Evolutionary conservation across 345 rosid species (phyloP).

Genomic region (Citrus reticulata): DNA sequence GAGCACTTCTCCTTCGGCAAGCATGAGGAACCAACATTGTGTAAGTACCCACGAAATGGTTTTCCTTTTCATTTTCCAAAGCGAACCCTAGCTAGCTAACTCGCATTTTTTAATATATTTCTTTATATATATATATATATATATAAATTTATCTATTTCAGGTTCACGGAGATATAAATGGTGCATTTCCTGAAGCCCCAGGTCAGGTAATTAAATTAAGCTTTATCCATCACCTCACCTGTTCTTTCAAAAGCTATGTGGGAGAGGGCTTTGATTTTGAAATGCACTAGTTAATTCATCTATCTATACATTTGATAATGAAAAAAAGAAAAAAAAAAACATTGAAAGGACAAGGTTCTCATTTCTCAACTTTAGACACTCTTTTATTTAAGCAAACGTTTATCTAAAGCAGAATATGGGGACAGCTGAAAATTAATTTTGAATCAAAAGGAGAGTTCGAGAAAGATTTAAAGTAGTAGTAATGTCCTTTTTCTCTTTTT

Average conservation of each 20-base stretch:
- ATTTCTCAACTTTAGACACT: constrained; percentile 27
- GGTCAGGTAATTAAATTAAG: constrained; percentile 20
- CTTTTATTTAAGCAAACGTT: constrained; percentile 16
- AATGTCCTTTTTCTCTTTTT: neutral
- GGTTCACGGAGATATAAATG: constrained; percentile 30
- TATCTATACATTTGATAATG: neutral
- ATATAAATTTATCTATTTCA: neutral
- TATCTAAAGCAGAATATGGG: constrained; percentile 14
- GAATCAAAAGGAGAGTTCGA: neutral
- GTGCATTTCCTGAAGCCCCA: constrained; percentile 19
- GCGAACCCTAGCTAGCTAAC: neutral
- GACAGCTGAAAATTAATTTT: constrained; percentile 2
- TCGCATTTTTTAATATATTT: neutral
- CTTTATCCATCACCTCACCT: constrained; percentile 26
- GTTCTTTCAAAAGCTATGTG: neutral
- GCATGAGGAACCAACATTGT: constrained; percentile 37
- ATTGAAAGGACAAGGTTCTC: constrained; percentile 25
- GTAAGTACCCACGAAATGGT: constrained; percentile 27
- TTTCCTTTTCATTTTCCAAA: constrained; percentile 17
- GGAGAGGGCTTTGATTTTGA: neutral
- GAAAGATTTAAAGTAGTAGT: constrained; percentile 8
- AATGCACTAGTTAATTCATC: constrained; percentile 7
- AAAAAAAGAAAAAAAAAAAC: constrained; percentile 7
- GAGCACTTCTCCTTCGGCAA: constrained; percentile 31
- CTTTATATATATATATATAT: neutral